Evolutionary conservation across 148 eudicot species (phyloP).

Genomic region (Drosera capensis): DNA sequence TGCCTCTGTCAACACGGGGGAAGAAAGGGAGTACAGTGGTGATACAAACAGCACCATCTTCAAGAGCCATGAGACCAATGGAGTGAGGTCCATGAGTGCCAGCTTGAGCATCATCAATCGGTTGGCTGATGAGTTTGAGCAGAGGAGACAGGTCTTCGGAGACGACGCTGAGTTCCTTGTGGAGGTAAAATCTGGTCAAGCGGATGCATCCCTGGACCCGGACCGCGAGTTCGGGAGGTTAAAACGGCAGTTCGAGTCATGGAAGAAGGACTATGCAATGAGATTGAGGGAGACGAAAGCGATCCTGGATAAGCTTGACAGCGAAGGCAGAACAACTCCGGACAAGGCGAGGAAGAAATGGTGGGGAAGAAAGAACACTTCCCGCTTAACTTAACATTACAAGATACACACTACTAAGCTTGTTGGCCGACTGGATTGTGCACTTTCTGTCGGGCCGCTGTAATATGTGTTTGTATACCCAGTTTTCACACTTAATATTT

Average conservation of each 20-base stretch:
- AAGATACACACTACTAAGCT: no score
- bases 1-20: slow-evolving; percentile 43
- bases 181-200: slow-evolving; percentile 86
- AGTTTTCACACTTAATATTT: no score
- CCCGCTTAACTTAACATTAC: slow-evolving; percentile 29
- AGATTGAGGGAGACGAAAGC: slow-evolving; percentile 84
- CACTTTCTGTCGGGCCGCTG: no score
- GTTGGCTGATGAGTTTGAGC: slow-evolving; percentile 86
- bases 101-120: slow-evolving; percentile 74
- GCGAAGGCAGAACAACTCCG: slow-evolving; percentile 35
- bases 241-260: slow-evolving; percentile 77
- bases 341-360: slow-evolving; percentile 66
- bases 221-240: slow-evolving; percentile 72
- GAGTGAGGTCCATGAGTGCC: slow-evolving; percentile 48
- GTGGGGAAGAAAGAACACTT: slow-evolving; percentile 87
- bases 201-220: slow-evolving; percentile 62
- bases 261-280: slow-evolving; percentile 87
- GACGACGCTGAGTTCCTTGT: slow-evolving; percentile 92
- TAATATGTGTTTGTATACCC: no score
- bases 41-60: slow-evolving; percentile 27
- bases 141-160: slow-evolving; percentile 81
- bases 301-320: slow-evolving; percentile 61
- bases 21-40: slow-evolving; percentile 34
- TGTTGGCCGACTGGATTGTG: no score
- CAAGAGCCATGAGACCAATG: slow-evolving; percentile 32